Evolutionary conservation across 345 rosid genomes (phyloP).

Genomic region (Rhodamnia rubescens): DNA sequence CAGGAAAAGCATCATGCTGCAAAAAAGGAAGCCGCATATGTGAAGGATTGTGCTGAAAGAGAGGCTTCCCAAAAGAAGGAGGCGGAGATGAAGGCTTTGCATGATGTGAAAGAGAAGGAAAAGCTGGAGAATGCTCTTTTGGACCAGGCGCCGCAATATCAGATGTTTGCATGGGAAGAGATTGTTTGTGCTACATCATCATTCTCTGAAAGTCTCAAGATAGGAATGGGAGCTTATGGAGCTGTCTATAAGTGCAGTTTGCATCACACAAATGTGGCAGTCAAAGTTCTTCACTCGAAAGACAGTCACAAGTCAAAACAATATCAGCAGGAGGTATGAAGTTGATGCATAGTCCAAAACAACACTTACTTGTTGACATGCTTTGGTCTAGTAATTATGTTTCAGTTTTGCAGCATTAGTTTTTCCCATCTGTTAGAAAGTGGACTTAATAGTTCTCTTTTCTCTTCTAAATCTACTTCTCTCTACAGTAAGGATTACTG

Average conservation of each 20-base stretch:
- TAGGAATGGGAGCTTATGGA: conserved; percentile 84
- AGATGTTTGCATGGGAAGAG: conserved; percentile 69
- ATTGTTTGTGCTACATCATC: conserved; percentile 70
- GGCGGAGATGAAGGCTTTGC: conserved; percentile 49
- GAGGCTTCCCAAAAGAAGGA: conserved; percentile 46
- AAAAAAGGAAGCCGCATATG: conserved; percentile 33
- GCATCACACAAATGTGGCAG: conserved; percentile 69
- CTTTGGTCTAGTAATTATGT: neutral
- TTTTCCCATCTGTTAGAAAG: neutral
- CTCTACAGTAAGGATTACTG: neutral
- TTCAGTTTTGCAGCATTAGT: neutral
- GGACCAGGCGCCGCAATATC: conserved; percentile 38
- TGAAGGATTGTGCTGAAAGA: conserved; percentile 28
- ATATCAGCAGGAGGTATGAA: conserved; percentile 67
- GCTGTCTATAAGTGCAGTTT: conserved; percentile 59
- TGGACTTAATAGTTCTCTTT: neutral
- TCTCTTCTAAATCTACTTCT: neutral
- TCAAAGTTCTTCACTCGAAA: conserved; percentile 69
- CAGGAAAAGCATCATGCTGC: conserved; percentile 51
- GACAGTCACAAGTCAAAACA: conserved; percentile 47
- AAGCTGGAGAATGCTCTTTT: conserved; percentile 51
- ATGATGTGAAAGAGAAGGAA: conserved; percentile 55
- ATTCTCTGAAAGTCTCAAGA: conserved; percentile 53
- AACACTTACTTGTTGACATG: neutral
- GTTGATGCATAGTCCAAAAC: neutral